Evolutionary conservation across 352 stramenopile genomes (phyloP).

Genomic region (Pythium volutum): DNA sequence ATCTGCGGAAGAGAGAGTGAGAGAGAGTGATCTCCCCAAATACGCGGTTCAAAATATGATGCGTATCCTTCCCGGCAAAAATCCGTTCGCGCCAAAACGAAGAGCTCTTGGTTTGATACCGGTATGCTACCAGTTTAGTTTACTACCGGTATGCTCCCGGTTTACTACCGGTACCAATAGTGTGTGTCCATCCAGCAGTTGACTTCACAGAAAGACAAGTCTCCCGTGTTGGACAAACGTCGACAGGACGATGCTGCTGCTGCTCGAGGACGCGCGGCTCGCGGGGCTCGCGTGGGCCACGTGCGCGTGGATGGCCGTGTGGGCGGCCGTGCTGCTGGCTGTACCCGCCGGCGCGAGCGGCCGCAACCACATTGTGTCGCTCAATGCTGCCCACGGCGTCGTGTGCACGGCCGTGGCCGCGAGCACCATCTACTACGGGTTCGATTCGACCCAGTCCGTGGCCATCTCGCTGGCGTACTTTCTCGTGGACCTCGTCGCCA

Average conservation of each 20-base stretch:
- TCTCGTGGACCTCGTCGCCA: conserved; percentile 63
- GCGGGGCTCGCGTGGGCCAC: conserved; percentile 30
- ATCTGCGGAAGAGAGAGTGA: not conserved
- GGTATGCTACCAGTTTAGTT: not conserved
- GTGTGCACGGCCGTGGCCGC: conserved; percentile 51
- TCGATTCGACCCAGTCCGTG: conserved; percentile 57
- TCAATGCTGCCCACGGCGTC: conserved; percentile 66
- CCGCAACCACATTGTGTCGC: conserved; percentile 63
- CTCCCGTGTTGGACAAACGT: not conserved
- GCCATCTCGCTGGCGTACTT: conserved; percentile 66
- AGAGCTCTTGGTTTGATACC: conserved; percentile 4
- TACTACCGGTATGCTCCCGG: too few species aligned
- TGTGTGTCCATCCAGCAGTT: not conserved
- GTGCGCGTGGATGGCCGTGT: conserved; percentile 45
- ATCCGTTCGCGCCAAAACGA: conserved; percentile 17
- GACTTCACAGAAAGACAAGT: conserved; percentile 2
- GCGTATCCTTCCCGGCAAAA: conserved; percentile 5
- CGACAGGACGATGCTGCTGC: not conserved
- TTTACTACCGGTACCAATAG: too few species aligned
- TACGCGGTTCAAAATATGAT: not conserved
- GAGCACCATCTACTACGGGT: conserved; percentile 36
- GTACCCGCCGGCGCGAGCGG: conserved; percentile 39
- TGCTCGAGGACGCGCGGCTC: conserved; percentile 32
- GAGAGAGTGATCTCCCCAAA: not conserved
- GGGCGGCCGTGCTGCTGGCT: conserved; percentile 43